phyloP scores from a whole-genome alignment of 2,329 filamentous ascomycete species.

The Stachybotrys elegans region DNA sequence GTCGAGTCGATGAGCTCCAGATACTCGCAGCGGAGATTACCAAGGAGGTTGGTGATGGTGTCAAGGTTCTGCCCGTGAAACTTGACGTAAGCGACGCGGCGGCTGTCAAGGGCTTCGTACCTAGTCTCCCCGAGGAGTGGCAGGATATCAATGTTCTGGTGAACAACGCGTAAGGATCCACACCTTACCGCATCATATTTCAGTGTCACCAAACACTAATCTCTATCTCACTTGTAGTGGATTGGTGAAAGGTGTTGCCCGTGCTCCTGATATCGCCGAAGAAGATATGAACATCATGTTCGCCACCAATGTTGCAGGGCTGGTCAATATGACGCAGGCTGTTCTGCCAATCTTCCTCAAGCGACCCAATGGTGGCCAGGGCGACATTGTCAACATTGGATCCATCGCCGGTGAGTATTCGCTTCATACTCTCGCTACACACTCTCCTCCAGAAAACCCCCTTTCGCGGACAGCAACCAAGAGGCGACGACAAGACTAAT shows the following conservation, averaged over 20 bases:
- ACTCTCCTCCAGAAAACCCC: neutral
- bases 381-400: constrained; percentile 94
- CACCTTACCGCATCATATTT: no score
- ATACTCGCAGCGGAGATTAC: constrained; percentile 72
- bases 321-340: constrained; percentile 96
- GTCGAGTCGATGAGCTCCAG: constrained; percentile 72
- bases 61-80: constrained; percentile 77
- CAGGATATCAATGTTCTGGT: constrained; percentile 82
- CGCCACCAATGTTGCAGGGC: constrained; percentile 84
- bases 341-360: constrained; percentile 77
- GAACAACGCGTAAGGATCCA: constrained; percentile 78
- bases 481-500: no score
- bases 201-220: constrained; percentile 9
- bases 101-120: constrained; percentile 69
- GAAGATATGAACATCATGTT: constrained; percentile 87
- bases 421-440: neutral
- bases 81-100: constrained; percentile 80
- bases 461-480: neutral
- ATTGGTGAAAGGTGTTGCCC: constrained; percentile 81
- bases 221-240: constrained; percentile 60
- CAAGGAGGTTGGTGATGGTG: constrained; percentile 70
- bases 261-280: constrained; percentile 75
- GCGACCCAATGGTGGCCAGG: constrained; percentile 68
- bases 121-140: constrained; percentile 72
- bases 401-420: constrained; percentile 65